Percentiles rank a stretch among this genome's conserved stretches.
phyloP scores from a whole-genome alignment of 192 early-diverging fungal genomes.

The Coemansia sp. region DNA sequence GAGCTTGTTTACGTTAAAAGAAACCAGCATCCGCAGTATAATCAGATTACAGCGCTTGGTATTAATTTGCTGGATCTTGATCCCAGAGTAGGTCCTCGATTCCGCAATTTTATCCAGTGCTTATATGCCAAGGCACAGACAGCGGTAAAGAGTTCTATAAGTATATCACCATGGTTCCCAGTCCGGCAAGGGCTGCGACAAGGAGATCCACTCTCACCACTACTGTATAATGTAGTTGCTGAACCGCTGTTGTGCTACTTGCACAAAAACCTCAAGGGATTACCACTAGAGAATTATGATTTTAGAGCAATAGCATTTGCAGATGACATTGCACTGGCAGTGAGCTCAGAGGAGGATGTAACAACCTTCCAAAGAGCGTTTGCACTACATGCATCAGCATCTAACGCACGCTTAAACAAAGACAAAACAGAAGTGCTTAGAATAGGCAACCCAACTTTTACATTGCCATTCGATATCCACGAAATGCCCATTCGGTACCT shows the following conservation, averaged over 20 bases:
- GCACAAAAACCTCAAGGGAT: background rate
- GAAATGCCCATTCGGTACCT: background rate
- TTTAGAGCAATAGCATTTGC: conserved; percentile 10
- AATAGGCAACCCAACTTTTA: background rate
- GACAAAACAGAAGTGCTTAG: too few relatives aligned
- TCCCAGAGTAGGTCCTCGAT: background rate
- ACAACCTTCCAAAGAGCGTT: background rate
- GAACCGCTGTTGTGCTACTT: conserved; percentile 15
- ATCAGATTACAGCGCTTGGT: too few relatives aligned
- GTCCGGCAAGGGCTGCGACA: conserved; percentile 7
- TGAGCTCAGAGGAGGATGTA: background rate
- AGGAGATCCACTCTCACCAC: conserved; percentile 13
- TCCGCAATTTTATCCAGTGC: background rate
- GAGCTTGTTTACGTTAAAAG: too few relatives aligned
- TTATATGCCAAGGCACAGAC: background rate
- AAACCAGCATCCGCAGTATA: too few relatives aligned
- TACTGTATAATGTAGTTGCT: conserved; percentile 11
- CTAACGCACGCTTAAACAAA: conserved; percentile 9
- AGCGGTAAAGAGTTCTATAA: background rate
- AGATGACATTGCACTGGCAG: conserved; percentile 9
- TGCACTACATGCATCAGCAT: background rate
- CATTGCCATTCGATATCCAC: background rate
- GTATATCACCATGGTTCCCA: background rate
- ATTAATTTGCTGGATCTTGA: too few relatives aligned
- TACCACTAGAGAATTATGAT: background rate